These are phyloP conservation scores for Hygrophoropsis aurantiaca DNA, from an alignment of 768 basidiomycete genomes.

Conservation along the genomic window DNA sequence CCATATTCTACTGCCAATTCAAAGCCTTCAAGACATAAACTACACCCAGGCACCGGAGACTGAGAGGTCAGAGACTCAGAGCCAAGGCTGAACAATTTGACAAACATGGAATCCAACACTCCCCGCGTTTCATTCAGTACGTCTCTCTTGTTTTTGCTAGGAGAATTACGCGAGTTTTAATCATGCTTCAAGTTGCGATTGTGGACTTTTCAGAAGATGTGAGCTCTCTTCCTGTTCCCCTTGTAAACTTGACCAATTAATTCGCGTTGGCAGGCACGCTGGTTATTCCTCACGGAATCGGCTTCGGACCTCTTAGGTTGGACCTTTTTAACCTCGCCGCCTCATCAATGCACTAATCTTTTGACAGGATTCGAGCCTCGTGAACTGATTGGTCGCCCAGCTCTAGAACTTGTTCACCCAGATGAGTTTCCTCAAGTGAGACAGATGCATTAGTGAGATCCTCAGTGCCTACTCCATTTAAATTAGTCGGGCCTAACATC, in stretches of 20 bases:
- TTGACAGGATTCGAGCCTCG: slow-evolving; percentile 68
- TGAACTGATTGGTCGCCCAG: slow-evolving; percentile 68
- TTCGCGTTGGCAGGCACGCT: slow-evolving; percentile 48
- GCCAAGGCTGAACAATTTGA: no score
- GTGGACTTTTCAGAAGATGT: slow-evolving; percentile 80
- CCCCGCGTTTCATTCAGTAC: slow-evolving; percentile 78
- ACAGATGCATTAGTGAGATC: slow-evolving; percentile 65
- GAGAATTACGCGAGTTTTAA: slow-evolving; percentile 9
- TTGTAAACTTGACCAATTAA: slow-evolving; percentile 4
- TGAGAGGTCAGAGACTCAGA: no score
- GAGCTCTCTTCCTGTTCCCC: slow-evolving; percentile 14
- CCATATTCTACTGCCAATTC: slow-evolving; percentile 2
- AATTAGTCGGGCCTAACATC: not conserved
- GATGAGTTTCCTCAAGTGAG: slow-evolving; percentile 71
- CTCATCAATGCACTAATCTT: not conserved
- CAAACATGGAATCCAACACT: slow-evolving; percentile 41
- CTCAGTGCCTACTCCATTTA: not conserved
- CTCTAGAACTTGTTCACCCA: slow-evolving; percentile 77
- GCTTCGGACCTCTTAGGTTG: slow-evolving; percentile 63
- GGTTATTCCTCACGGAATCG: slow-evolving; percentile 68
- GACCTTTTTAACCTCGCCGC: slow-evolving; percentile 3
- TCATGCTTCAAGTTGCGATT: slow-evolving; percentile 57
- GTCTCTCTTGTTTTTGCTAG: slow-evolving; percentile 28
- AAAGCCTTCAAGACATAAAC: slow-evolving; percentile 10
- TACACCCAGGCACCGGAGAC: no score